Evolutionary conservation across 306 rosid genomes (phyloP), one percentile per base, ranked within the genome.

Genomic region (Ochetophila trinervis): DNA sequence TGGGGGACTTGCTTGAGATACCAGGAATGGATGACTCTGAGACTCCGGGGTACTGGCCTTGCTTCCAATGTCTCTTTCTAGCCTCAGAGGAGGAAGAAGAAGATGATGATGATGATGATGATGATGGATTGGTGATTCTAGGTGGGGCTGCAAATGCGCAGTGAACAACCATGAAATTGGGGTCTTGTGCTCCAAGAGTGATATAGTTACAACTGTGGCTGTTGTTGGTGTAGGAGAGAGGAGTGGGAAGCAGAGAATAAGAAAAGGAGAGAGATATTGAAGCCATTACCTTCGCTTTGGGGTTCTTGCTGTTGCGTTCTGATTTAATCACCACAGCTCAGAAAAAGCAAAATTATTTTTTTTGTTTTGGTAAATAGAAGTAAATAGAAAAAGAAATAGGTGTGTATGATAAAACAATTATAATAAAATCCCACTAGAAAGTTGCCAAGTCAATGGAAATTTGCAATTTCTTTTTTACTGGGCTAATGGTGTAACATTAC

Each of bases 1-100:
- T 44, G 5, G 99, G 91, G 5, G 55, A 13, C 40, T 47, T 94
- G 86, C 69, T 86, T 42, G 66, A 51, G 62, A 40, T 57, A 48
- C 72, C 73, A 19, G 76, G 73, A 8, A 52, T 14, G 16, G 80
- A 69, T 11, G 78, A 73, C 60, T 87, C 84, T 0, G 95, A 78
- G 52, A 76, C 47, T 5, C 90, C 97, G 0, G 96, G 99, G 63
- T 77, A 90, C 55, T 90, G 97, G 0, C 95, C 97, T 63, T 78
- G 67, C 66, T 94, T 94, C 99, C 99, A 90, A 67, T 81, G 96
- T 53, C 65, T 79, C 83, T 87, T 90, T 66, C 81, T 90, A 24
- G 76, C 57, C 17, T 56, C 69, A 5, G 82, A 53, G 5, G 88
- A 74, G 2, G 87, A 57, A n/a, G 79, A 36, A 8, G 84, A 65